These are phyloP conservation scores for Claviceps fusiformis DNA, from an alignment of 2,329 filamentous ascomycete species.

Conservation along the genomic window DNA sequence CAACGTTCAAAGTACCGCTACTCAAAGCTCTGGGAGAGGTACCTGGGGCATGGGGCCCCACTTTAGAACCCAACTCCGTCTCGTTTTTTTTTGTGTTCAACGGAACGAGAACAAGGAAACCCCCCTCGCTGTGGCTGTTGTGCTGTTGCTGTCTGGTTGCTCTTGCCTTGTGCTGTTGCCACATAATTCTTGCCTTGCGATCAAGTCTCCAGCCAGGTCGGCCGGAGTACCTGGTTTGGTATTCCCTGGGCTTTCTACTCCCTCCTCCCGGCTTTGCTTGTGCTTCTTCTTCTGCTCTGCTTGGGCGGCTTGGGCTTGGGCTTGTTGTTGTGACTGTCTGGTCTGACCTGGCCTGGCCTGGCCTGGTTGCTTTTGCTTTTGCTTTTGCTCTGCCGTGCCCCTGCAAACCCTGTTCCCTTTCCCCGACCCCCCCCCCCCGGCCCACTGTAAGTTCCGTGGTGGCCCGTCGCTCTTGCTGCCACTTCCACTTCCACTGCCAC, in stretches of 20 bases:
- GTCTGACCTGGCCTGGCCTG: background rate
- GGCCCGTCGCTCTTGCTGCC: background rate
- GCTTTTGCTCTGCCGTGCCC: background rate
- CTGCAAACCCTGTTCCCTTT: background rate
- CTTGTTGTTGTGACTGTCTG: background rate
- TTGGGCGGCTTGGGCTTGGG: background rate
- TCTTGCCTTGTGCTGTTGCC: background rate
- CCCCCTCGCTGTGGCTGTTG: background rate
- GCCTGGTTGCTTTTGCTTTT: background rate
- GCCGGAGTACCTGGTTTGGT: background rate
- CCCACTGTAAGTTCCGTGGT: too few relatives aligned
- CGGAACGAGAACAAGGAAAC: background rate
- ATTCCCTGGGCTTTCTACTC: background rate
- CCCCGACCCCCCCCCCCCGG: background rate
- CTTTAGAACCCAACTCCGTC: background rate
- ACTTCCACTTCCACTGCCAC: background rate
- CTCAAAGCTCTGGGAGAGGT: background rate
- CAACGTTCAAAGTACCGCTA: slow-evolving; percentile 3
- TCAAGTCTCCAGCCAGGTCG: background rate
- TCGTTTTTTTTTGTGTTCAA: slow-evolving; percentile 1
- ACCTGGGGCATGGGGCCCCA: background rate
- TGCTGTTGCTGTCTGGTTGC: background rate
- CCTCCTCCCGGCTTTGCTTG: background rate
- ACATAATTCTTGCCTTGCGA: background rate
- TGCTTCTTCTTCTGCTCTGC: background rate